Evolutionary conservation across 2,329 filamentous ascomycete genomes (phyloP), one percentile per base, ranked within the genome.

Genomic region (Aureobasidium namibiae): DNA sequence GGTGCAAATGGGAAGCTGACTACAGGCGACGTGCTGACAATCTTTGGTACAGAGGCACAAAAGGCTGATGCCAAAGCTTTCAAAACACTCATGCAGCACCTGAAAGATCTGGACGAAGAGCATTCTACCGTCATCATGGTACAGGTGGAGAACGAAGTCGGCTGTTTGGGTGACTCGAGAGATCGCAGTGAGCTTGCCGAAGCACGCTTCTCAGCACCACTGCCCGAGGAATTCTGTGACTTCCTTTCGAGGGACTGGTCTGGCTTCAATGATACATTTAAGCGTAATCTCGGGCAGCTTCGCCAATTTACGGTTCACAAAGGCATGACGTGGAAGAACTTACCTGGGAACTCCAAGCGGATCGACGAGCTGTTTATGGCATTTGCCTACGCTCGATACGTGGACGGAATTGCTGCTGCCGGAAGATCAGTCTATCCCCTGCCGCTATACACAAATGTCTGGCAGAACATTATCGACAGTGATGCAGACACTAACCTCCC

Each of bases 61-160:
- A 67, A 69, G 45, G 69, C 71, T 7, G 75, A 78, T 62, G 66
- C 69, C 0, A 74, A 68, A 60, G 75, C 75, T 1, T 78, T 77
- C 61, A 59, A 60, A 1, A 64, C 61, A 34, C 65, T 78, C 10
- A 68, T 77, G 68, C 61, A 62, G 5, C 74, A 77, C 53, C 48
- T 77, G 11, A 73, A 74, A 7, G 67, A 76, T 2, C 65, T 81
- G 4, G 79, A 82, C 46, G 68, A 67, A 1, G 65, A 72, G 11
- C 71, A 81, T 44, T 73, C 69, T 2, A 82, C 79, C 0, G 79
- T 82, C 0, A 62, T 82, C 2, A 82, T 82, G 80, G 74, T 82
- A 0, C 80, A 82, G 62, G 79, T 83, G n/a, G 77, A 83, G 66
- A 82, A 82, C 42, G 80, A 82, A 67, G 74, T 73, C 0, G 80